Conservation (phyloP, 140 eudicot species). For the Cichorium intybus region DNA sequence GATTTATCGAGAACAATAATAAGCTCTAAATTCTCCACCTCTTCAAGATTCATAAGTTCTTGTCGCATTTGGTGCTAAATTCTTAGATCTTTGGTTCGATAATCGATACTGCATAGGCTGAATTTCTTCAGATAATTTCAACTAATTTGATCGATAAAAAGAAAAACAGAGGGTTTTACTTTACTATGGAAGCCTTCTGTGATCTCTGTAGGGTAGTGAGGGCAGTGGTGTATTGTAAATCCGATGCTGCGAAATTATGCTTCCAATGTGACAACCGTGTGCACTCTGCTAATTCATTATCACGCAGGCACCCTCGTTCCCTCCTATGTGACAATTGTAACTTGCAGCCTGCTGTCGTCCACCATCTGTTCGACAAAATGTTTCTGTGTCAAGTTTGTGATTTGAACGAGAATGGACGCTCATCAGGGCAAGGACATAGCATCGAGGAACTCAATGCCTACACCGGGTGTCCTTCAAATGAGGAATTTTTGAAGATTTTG, state of each 20-base stretch:
- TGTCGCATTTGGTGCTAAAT: background rate
- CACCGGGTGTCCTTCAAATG: slow-evolving; percentile 52
- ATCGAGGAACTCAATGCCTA: slow-evolving; percentile 32
- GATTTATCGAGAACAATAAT: background rate
- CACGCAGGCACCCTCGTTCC: slow-evolving; percentile 51
- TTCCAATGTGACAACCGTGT: slow-evolving; percentile 52
- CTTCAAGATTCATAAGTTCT: background rate
- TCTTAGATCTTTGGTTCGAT: background rate
- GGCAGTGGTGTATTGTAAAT: slow-evolving; percentile 64
- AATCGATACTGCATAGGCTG: background rate
- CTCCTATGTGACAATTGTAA: slow-evolving; percentile 53
- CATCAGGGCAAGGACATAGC: slow-evolving; percentile 26
- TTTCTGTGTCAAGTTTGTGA: slow-evolving; percentile 49
- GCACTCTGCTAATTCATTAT: slow-evolving; percentile 58
- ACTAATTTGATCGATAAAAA: background rate
- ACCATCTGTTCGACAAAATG: slow-evolving; percentile 41
- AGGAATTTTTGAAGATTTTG: slow-evolving; percentile 42
- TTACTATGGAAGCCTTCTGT: slow-evolving; percentile 48
- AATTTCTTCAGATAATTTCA: background rate
- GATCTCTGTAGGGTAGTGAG: slow-evolving; percentile 53
- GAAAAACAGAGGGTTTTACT: background rate
- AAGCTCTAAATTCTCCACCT: slow-evolving; percentile 3
- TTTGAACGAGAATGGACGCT: slow-evolving; percentile 32
- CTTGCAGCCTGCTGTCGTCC: slow-evolving; percentile 36
- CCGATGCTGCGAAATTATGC: slow-evolving; percentile 62